Evolutionary conservation across 2,329 filamentous ascomycete genomes (phyloP), one percentile per base, ranked within the genome.

Genomic region (Pleoardoris graminearum): DNA sequence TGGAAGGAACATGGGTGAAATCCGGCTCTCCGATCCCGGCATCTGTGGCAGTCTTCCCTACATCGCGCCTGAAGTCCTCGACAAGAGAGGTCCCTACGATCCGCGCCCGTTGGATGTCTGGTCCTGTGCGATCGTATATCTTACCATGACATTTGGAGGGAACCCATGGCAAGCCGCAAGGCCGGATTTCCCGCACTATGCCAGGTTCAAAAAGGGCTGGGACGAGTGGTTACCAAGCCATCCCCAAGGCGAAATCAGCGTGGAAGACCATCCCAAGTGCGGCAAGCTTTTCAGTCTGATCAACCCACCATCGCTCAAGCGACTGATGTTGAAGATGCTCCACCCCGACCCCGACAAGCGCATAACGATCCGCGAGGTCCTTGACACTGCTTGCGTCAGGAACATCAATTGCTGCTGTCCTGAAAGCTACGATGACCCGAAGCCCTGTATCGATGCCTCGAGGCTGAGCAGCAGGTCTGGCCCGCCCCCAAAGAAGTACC

Each of bases 41-140:
- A 88, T 95, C 60, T 93, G 90, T 70, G 91, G 91, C 57, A 93
- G 89, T 67, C 80, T 88, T 63, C 91, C 91, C 1, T 96, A 96
- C 71, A 91, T 94, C 63, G 89, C 91, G 0, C 91, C 91, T 1
- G 91, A 96, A 71, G 89, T 96, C 4, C 77, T 94, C 30, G 80
- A 80, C 39, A 90, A 89, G 77, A 79, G 85, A 57, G 78, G 76
- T 17, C 72, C 77, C 35, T 88, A 87, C 65, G 91, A 96, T 67
- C 87, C 91, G 1, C 85, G 90, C 39, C 84, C 87, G 3, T 77
- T 95, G 11, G 91, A 96, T 66, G 87, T 95, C 11, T 96, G 91
- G 91, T 88, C 88, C 49, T 88, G 88, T 45, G 91, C 87, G 21
- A 86, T 96, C 51, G 87, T 94, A 59, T 93, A 90, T 81, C 77